A percentile compares a stretch with the other conserved stretches of the same genome.
Conservation (phyloP, 2,329 filamentous ascomycete species). For the Cercospora sesami region DNA sequence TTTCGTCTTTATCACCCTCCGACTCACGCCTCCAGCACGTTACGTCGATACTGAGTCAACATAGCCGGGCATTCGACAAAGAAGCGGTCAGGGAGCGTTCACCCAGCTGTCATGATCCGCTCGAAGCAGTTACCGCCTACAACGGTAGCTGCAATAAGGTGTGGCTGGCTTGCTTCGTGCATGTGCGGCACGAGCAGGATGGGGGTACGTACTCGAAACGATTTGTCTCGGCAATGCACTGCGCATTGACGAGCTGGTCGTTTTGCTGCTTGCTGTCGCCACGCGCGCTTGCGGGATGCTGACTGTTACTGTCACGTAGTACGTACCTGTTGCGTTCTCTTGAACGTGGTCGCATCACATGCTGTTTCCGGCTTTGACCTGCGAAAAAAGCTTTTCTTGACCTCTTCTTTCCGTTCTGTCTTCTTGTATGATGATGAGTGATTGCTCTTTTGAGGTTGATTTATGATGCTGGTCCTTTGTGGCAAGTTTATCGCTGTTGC, state of each 20-base stretch:
- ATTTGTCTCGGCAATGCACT: neutral
- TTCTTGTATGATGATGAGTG: neutral
- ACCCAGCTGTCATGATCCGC: neutral
- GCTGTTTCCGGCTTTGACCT: neutral
- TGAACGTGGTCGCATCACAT: neutral
- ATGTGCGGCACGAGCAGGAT: neutral
- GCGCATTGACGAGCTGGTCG: constrained; percentile 1
- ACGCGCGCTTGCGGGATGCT: constrained; percentile 1
- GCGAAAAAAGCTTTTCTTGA: constrained; percentile 1
- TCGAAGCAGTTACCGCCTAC: neutral
- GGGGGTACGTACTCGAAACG: neutral
- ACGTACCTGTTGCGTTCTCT: neutral
- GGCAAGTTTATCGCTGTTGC: too few species aligned
- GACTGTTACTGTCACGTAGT: neutral
- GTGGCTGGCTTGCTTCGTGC: constrained; percentile 1
- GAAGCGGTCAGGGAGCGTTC: neutral
- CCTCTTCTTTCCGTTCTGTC: neutral
- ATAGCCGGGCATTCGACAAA: neutral
- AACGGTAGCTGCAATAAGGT: neutral
- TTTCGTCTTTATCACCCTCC: neutral
- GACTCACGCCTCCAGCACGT: neutral
- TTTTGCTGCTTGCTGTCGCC: neutral
- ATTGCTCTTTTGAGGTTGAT: too few species aligned
- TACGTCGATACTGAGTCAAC: neutral
- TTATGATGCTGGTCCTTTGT: too few species aligned